Base-by-base conservation (phyloP, 2,329 filamentous ascomycete genomes). In the Trichoderma harzianum region DNA sequence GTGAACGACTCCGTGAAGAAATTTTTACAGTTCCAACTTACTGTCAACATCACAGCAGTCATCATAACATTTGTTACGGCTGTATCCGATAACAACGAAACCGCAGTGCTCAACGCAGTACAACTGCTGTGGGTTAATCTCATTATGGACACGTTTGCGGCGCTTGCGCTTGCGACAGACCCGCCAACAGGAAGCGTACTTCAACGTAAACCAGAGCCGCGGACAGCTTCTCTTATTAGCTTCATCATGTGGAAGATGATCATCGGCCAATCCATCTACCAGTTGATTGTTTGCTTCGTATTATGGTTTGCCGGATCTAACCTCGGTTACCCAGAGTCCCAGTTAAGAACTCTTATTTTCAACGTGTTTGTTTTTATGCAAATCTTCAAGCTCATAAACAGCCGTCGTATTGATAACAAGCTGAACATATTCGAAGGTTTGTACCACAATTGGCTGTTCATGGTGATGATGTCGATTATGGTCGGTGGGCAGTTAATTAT, bases 351-450 rank as follows among this genome's bases (percentile, higher is more conserved):
- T 28, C 32, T 91, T 71, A 86, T 92, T 61, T 92, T 92, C 82
- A 92, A 92, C 79, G 89, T 87, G 0, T 92, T 91, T 75, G 90
- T 92, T 3, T 92, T 90, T 89, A 89, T 92, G 85, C 90, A 92
- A 76, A 91, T 92, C 73, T 92, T 92, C 82, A 92, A 92, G 79
- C 86, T 90, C 79, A 87, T 90, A 82, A 91, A 91, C 47, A 74
- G 73, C 36, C 89, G 92, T 68, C 89, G 91, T 26, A 87, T 93
- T 18, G 92, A 93, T 79, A 93, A 93, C 80, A 88, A 88, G 67
- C 89, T 93, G 82, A 93, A 94, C 78, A 89, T 94, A 72, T 92
- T 93, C 73, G 91, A 93, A 77, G 90, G 90, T 64, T 87, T 93
- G 72, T 84, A 85, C 51, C 86, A 85, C 75, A 93, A 93, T 78